Evolutionary conservation across 176 grass and related monocot species (phyloP).

Genomic region (Bolboschoenus planiculmis): DNA sequence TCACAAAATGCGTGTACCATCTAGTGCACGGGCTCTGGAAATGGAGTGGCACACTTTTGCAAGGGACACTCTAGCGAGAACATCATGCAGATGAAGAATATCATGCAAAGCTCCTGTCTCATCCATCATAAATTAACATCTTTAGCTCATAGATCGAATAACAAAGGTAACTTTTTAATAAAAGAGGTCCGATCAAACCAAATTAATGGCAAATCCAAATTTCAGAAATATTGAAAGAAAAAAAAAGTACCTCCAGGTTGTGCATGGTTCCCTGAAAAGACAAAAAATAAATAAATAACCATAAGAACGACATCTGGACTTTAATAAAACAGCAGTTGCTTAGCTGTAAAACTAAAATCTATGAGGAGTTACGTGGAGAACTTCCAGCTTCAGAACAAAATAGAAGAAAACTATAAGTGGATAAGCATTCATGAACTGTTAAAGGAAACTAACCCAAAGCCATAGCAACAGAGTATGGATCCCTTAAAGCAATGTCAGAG

Average conservation of each 20-base stretch:
- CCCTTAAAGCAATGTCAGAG: slow-evolving; percentile 83
- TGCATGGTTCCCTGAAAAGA: slow-evolving; percentile 75
- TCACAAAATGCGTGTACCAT: slow-evolving; percentile 51
- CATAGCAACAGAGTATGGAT: slow-evolving; percentile 98
- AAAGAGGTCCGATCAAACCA: slow-evolving; percentile 14
- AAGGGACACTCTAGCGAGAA: slow-evolving; percentile 94
- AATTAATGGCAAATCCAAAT: slow-evolving; percentile 14
- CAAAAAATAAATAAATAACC: slow-evolving; percentile 33
- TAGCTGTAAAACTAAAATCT: not conserved
- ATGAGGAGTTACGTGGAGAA: not conserved
- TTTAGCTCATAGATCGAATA: slow-evolving; percentile 29
- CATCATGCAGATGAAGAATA: slow-evolving; percentile 99
- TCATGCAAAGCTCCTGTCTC: slow-evolving; percentile 89
- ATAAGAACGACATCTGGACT: not conserved
- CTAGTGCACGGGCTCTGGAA: slow-evolving; percentile 80
- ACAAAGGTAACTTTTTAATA: not conserved
- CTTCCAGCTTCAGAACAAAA: not conserved
- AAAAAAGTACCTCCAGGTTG: slow-evolving; percentile 54
- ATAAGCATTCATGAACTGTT: slow-evolving; percentile 1
- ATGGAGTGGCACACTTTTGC: slow-evolving; percentile 87
- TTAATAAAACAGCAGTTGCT: not conserved
- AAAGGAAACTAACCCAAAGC: slow-evolving; percentile 70
- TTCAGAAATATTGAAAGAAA: slow-evolving; percentile 18
- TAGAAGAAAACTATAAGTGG: not conserved
- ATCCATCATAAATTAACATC: slow-evolving; percentile 40